phyloP scores from a whole-genome alignment of 164 flowering plant species.

The Warburgia ugandensis region DNA sequence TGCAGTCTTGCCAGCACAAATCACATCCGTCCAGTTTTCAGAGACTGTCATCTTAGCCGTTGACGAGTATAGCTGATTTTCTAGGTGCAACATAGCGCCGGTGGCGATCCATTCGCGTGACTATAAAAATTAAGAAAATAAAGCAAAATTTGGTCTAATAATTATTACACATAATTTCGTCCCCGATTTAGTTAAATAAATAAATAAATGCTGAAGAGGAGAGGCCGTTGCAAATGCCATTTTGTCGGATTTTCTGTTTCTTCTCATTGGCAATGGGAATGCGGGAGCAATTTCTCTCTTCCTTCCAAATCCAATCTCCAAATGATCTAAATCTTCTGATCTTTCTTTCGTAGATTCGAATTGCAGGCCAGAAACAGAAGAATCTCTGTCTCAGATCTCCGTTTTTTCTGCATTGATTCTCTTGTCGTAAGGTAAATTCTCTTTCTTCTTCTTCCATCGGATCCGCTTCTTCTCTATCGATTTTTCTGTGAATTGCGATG shows the following conservation, averaged over 20 bases:
- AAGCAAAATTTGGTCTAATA: too few species aligned
- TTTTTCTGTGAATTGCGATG: too few species aligned
- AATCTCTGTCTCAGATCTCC: neutral
- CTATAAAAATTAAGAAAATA: too few species aligned
- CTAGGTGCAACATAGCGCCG: too few species aligned
- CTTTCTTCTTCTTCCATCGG: neutral
- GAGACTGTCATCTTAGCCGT: too few species aligned
- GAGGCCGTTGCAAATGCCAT: slow-evolving; percentile 26
- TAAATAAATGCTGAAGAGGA: too few species aligned
- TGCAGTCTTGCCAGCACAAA: too few species aligned
- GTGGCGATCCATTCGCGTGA: too few species aligned
- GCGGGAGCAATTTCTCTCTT: neutral
- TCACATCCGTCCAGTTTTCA: too few species aligned
- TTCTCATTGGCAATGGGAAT: slow-evolving; percentile 1
- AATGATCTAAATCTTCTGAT: slow-evolving; percentile 3
- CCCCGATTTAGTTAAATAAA: too few species aligned
- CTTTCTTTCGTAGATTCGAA: neutral
- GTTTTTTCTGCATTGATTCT: neutral
- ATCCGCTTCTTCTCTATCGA: slow-evolving; percentile 7
- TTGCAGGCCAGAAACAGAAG: neutral
- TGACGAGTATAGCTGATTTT: too few species aligned
- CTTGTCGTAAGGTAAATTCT: slow-evolving; percentile 1
- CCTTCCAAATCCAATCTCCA: slow-evolving; percentile 4
- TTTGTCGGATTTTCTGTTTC: slow-evolving; percentile 30
- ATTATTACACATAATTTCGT: too few species aligned